phyloP scores from a whole-genome alignment of 2,329 filamentous ascomycete genomes.

The Cadophora malorum region DNA sequence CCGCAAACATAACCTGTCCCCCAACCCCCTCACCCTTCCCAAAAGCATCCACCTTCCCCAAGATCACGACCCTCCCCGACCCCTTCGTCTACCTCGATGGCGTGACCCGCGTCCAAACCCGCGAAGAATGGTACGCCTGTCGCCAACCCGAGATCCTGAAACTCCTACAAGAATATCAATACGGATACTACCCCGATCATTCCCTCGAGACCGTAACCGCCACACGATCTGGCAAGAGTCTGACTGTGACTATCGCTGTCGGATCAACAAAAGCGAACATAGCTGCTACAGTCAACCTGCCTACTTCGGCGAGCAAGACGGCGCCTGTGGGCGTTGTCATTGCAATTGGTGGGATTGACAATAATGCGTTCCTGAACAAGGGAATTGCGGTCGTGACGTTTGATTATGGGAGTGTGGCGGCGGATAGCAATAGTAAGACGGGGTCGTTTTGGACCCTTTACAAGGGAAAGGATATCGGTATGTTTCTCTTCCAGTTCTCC shows the following conservation, averaged over 20 bases:
- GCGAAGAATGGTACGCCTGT: conserved; percentile 56
- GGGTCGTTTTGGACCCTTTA: conserved; percentile 58
- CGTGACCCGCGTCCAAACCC: conserved; percentile 51
- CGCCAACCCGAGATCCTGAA: conserved; percentile 57
- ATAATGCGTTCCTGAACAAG: conserved; percentile 53
- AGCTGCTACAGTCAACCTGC: conserved; percentile 51
- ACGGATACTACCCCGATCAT: conserved; percentile 58
- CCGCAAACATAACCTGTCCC: conserved; percentile 35
- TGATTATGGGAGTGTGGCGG: conserved; percentile 55
- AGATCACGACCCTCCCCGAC: conserved; percentile 31
- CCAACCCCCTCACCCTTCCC: conserved; percentile 31
- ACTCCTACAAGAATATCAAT: conserved; percentile 58
- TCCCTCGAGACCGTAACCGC: conserved; percentile 54
- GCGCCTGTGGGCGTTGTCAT: conserved; percentile 50
- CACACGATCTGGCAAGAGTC: conserved; percentile 52
- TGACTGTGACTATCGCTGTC: conserved; percentile 52
- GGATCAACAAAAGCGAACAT: conserved; percentile 54
- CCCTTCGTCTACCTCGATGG: conserved; percentile 45
- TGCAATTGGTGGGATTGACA: conserved; percentile 57
- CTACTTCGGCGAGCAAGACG: conserved; percentile 44
- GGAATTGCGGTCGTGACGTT: conserved; percentile 58
- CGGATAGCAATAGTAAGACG: conserved; percentile 56
- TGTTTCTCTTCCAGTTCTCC: neutral
- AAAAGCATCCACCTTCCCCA: conserved; percentile 26
- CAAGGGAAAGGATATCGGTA: conserved; percentile 56